Evolutionary conservation across 2,329 filamentous ascomycete species (phyloP), one percentile per base, ranked within the genome.

Genomic region (Aschersonia sp.): DNA sequence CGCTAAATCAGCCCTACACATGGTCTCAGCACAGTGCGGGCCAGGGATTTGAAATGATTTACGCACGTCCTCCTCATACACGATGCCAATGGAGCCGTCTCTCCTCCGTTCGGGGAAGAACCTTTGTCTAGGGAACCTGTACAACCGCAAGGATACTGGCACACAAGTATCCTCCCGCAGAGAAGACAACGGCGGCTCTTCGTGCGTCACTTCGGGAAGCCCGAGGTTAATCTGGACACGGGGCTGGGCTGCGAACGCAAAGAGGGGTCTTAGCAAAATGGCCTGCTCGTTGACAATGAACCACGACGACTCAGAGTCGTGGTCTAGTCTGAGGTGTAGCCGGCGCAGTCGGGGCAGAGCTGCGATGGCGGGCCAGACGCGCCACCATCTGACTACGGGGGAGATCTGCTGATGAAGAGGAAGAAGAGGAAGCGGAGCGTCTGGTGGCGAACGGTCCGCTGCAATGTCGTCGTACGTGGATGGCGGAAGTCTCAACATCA

Each of bases 41-140:
- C 47, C 49, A 5, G 49, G 40, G n/a, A 29, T 10, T 12, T 49
- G 45, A 5, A 49, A 46, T 22, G 43, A 45, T 43, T 46, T 49
- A 32, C 40, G 30, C 6, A 47, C 49, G 33, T 51, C 49, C 42
- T 49, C 47, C 37, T 51, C 49, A 43, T 51, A 51, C 6, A 49
- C 43, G 2, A 51, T 10, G 42, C 49, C 49, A 12, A 47, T 30
- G 45, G 37, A 49, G 8, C 45, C 47, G 43, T 51, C 49, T n/a
- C 42, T 43, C 12, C 49, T 43, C 30, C 42, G 30, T 22, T 51
- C 45, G 4, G 49, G 30, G 40, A 49, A 49, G 30, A 49, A 44
- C 12, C 47, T 43, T 11, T 51, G 49, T 46, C 47, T 47, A 2
- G 41, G 43, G 43, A 47, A 51, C 39, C 47, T 45, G 7, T 37